Conservation (phyloP, 176 grass and related monocot genomes). For the Carex littledalei region DNA sequence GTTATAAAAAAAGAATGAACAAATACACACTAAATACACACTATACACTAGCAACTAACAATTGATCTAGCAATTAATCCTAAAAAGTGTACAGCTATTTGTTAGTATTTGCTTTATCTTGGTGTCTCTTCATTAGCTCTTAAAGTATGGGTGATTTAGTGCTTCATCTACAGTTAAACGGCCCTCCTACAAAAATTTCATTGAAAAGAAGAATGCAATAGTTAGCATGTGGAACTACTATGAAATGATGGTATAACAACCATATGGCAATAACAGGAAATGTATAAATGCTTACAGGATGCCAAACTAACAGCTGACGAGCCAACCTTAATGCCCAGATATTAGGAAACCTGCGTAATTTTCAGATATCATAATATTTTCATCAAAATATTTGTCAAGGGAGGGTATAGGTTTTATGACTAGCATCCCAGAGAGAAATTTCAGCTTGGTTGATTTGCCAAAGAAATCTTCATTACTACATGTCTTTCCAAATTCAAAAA, state of each 20-base stretch:
- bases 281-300: slow-evolving; percentile 62
- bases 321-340: slow-evolving; percentile 70
- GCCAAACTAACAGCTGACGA: slow-evolving; percentile 85
- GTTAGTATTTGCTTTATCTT: background rate
- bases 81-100: background rate
- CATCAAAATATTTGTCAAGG: slow-evolving; percentile 21
- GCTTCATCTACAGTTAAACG: slow-evolving; percentile 81
- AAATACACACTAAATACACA: background rate
- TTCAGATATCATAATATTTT: background rate
- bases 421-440: background rate
- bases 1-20: background rate
- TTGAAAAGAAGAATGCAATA: slow-evolving; percentile 1
- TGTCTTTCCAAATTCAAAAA: background rate
- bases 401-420: background rate
- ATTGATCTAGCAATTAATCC: background rate
- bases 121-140: slow-evolving; percentile 18
- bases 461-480: background rate
- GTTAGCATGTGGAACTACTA: slow-evolving; percentile 11
- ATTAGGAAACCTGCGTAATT: slow-evolving; percentile 72
- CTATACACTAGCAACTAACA: slow-evolving; percentile 3
- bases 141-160: slow-evolving; percentile 82
- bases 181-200: slow-evolving; percentile 47
- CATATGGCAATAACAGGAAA: background rate
- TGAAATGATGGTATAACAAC: background rate
- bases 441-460: background rate